These are phyloP conservation scores for Pseudocercospora cruenta DNA, from an alignment of 2,329 filamentous ascomycete species.

Conservation along the genomic window DNA sequence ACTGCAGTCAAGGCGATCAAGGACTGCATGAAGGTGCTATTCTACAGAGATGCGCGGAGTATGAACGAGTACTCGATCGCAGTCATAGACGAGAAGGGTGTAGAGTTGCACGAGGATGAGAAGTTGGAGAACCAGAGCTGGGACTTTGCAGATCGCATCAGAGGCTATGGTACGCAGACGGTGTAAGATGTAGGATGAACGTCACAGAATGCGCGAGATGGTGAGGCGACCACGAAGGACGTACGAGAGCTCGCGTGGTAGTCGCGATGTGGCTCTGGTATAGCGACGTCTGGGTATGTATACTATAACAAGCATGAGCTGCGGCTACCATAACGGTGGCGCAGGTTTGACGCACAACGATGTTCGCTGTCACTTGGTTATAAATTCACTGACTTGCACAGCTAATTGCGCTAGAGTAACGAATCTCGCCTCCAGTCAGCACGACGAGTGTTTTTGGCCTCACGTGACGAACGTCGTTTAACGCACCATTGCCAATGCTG, in stretches of 20 bases:
- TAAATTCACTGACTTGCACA: background rate
- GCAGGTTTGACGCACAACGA: background rate
- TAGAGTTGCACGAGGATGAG: constrained; percentile 81
- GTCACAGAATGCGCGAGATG: background rate
- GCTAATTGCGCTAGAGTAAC: too few species aligned
- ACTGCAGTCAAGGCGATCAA: constrained; percentile 78
- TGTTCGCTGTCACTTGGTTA: background rate
- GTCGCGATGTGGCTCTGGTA: background rate
- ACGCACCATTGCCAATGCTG: too few species aligned
- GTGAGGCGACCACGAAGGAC: background rate
- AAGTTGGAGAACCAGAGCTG: constrained; percentile 95
- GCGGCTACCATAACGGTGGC: background rate
- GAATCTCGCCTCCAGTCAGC: too few species aligned
- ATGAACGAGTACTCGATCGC: constrained; percentile 90
- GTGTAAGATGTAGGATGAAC: constrained; percentile 20
- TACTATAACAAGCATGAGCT: background rate
- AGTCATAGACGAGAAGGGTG: constrained; percentile 77
- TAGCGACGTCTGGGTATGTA: background rate
- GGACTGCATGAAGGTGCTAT: constrained; percentile 98
- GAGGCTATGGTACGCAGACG: constrained; percentile 87
- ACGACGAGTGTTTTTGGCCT: too few species aligned
- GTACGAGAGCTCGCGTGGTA: background rate
- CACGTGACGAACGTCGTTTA: too few species aligned
- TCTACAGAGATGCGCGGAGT: constrained; percentile 93
- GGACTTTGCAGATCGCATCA: constrained; percentile 95